These are phyloP conservation scores for Vachellia collinsii DNA, from an alignment of 306 rosid species.

Conservation along the genomic window DNA sequence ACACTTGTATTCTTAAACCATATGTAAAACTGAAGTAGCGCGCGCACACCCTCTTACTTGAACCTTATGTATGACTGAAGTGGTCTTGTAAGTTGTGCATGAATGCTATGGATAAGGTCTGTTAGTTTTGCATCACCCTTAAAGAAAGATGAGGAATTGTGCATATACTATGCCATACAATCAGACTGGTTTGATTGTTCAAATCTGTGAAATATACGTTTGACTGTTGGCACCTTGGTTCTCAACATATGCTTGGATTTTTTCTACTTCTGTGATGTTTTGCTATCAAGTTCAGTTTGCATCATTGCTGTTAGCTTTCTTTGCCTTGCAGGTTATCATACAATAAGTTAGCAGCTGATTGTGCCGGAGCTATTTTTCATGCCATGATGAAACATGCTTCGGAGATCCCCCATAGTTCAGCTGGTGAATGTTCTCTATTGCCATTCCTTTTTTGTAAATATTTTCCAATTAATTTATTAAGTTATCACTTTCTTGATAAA, in stretches of 20 bases:
- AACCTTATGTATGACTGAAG: constrained; percentile 2
- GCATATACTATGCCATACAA: not conserved
- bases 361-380: constrained; percentile 91
- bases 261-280: constrained; percentile 10
- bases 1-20: constrained; percentile 7
- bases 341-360: constrained; percentile 79
- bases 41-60: not conserved
- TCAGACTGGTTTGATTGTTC: constrained; percentile 10
- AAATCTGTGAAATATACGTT: constrained; percentile 16
- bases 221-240: constrained; percentile 23
- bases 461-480: constrained; percentile 10
- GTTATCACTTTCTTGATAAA: constrained; percentile 20
- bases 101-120: constrained; percentile 14
- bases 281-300: constrained; percentile 15
- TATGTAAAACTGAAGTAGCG: not conserved
- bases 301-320: constrained; percentile 25
- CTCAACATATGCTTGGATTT: constrained; percentile 25
- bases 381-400: constrained; percentile 79
- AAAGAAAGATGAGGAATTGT: constrained; percentile 1
- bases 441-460: not conserved
- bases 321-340: constrained; percentile 72
- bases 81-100: not conserved
- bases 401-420: constrained; percentile 63
- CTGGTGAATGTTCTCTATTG: constrained; percentile 53
- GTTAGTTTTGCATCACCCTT: not conserved